Evolutionary conservation across 208 protist genomes (phyloP).

Genomic region (Leishmania major): DNA sequence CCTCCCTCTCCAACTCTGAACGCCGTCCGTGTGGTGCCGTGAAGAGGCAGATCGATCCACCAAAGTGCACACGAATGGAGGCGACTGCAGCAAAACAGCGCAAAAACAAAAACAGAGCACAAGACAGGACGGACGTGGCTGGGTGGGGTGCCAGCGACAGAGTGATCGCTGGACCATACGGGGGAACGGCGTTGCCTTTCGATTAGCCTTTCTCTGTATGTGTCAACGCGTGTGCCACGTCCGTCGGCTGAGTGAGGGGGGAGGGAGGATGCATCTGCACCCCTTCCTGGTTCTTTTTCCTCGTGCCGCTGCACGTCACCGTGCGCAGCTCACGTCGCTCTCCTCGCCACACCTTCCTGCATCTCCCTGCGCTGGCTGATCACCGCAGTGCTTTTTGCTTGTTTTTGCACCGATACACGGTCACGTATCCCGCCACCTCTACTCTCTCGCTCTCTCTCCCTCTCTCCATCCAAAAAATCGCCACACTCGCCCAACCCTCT

Average conservation of each 20-base stretch:
- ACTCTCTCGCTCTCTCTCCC: background rate
- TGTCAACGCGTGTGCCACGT: background rate
- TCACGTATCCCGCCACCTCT: too few relatives aligned
- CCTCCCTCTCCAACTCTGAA: background rate
- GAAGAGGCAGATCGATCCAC: background rate
- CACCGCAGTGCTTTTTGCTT: background rate
- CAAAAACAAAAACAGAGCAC: background rate
- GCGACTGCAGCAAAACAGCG: background rate
- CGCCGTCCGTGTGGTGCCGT: background rate
- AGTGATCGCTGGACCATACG: background rate
- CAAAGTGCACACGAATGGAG: background rate
- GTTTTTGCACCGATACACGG: background rate
- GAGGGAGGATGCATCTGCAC: background rate
- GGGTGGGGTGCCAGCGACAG: background rate
- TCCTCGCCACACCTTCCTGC: background rate
- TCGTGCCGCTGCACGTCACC: background rate
- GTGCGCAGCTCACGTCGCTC: background rate
- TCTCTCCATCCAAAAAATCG: background rate
- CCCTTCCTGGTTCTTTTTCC: background rate
- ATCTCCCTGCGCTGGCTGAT: background rate
- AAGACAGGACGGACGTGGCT: background rate
- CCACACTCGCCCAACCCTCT: background rate
- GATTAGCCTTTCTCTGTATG: background rate
- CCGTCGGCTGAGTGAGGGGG: background rate
- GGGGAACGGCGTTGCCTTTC: conserved; percentile 7